A percentile compares a stretch with the other conserved stretches of the same genome.
Conservation (phyloP, 306 rosid species). For the cucumber (Cucumis sativus) region Cucumber_9930_V3 NC_026659.2:22518501-22519000, state of each 20-base stretch:
- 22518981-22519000: neutral
- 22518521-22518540: too few species aligned
- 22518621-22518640: too few species aligned
- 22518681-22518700: neutral
- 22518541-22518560: too few species aligned
- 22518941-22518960: constrained; percentile 11
- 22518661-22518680: too few species aligned
- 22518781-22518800: constrained; percentile 86
- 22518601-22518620: too few species aligned
- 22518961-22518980: neutral
- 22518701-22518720: constrained; percentile 49
- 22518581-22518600: too few species aligned
- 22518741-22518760: constrained; percentile 62
- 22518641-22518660: too few species aligned
- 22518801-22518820: constrained; percentile 69
- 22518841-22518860: constrained; percentile 47
- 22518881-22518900: constrained; percentile 47
- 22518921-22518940: constrained; percentile 45
- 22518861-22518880: constrained; percentile 42
- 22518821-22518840: constrained; percentile 68
- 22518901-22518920: constrained; percentile 70
- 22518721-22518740: constrained; percentile 35
- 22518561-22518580: too few species aligned
- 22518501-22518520: too few species aligned
- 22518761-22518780: constrained; percentile 67